Percentiles rank a stretch among this genome's conserved stretches.
phyloP scores from a whole-genome alignment of 2,329 filamentous ascomycete genomes.

The Passalora sequoiae region DNA sequence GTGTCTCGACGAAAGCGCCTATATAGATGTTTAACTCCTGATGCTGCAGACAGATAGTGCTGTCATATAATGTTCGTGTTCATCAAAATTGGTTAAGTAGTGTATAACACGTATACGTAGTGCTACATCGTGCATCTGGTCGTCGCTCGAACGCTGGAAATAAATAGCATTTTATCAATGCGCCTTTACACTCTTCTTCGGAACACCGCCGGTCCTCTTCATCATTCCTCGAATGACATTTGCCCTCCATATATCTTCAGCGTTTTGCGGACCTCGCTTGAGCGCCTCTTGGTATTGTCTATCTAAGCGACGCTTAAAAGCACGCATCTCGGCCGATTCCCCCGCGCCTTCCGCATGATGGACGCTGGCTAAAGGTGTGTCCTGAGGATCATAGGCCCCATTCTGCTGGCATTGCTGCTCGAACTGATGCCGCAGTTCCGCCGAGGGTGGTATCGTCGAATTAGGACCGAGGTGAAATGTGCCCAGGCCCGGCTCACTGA shows the following conservation, averaged over 20 bases:
- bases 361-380: neutral
- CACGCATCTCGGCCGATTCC: neutral
- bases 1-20: too few species aligned
- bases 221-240: neutral
- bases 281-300: neutral
- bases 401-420: neutral
- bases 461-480: too few species aligned
- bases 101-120: too few species aligned
- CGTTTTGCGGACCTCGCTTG: neutral
- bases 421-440: neutral
- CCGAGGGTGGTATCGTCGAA: too few species aligned
- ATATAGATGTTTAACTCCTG: too few species aligned
- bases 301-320: neutral
- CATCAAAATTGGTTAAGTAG: too few species aligned
- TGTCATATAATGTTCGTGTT: too few species aligned
- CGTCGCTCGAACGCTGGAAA: too few species aligned
- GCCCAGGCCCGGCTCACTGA: neutral
- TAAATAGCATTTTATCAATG: too few species aligned
- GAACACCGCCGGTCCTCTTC: neutral
- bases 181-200: neutral
- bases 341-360: neutral
- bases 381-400: too few species aligned
- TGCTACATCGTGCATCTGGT: too few species aligned
- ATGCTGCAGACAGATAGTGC: too few species aligned
- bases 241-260: neutral